These are phyloP conservation scores for Tricholomella constricta DNA, from an alignment of 768 basidiomycete genomes.

Conservation along the genomic window DNA sequence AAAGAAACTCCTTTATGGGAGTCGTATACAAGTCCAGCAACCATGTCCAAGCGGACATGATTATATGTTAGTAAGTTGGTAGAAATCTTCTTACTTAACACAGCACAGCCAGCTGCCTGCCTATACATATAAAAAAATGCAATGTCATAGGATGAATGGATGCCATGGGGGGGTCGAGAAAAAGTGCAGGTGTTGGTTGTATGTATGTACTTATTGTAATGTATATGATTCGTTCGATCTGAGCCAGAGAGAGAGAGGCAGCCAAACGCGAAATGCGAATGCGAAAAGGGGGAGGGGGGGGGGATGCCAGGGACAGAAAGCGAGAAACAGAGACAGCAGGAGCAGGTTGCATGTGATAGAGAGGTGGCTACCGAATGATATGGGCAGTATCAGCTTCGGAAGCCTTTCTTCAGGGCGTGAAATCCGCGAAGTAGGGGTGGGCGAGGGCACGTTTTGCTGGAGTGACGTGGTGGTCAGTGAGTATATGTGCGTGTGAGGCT, in stretches of 20 bases:
- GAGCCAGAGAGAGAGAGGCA: not conserved
- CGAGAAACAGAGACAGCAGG: slow-evolving; percentile 9
- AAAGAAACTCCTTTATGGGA: too few relatives aligned
- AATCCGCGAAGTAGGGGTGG: slow-evolving; percentile 53
- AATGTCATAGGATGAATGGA: slow-evolving; percentile 11
- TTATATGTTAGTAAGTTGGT: too few relatives aligned
- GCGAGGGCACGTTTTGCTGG: slow-evolving; percentile 57
- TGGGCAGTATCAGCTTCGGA: too few relatives aligned
- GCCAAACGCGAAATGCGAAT: not conserved
- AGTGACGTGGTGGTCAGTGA: slow-evolving; percentile 45
- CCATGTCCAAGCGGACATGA: too few relatives aligned
- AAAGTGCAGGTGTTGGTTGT: slow-evolving; percentile 1
- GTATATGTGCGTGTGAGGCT: not conserved
- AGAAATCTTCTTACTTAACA: too few relatives aligned
- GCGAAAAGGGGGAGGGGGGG: not conserved
- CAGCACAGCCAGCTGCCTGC: too few relatives aligned
- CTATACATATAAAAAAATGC: slow-evolving; percentile 6
- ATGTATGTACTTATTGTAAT: slow-evolving; percentile 5
- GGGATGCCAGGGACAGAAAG: not conserved
- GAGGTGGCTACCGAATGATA: too few relatives aligned
- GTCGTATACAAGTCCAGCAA: too few relatives aligned
- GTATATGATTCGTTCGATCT: slow-evolving; percentile 7
- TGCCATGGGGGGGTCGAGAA: slow-evolving; percentile 2
- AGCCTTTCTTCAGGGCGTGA: slow-evolving; percentile 31
- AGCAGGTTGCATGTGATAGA: too few relatives aligned